Evolutionary conservation across 1,139 yeast species (phyloP), one percentile per base, ranked within the genome.

Genomic region (Magnusiomyces paraingens): DNA sequence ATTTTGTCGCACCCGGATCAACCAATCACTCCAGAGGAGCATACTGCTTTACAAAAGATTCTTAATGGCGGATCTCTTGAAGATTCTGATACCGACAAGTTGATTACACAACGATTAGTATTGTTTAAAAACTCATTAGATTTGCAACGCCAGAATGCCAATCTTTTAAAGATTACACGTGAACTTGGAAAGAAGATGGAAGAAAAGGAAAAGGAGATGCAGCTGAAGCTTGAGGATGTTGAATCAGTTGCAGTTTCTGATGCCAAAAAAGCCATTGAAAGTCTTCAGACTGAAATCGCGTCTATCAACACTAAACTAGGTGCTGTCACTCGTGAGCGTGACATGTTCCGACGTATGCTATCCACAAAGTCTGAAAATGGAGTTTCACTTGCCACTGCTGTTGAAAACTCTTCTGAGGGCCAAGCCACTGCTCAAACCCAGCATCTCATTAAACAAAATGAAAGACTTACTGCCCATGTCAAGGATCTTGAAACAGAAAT

Each of bases 81-180:
- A 5, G 81, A 76, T 56, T 75, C 84, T 1, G 95, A 87, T 64
- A 82, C 95, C 1, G 94, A 86, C 61, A 69, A 66, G 47, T 68
- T 89, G 45, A 87, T 93, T 15, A 76, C 90, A 2, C 84, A 85
- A 53, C 77, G 95, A 56, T 73, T 93, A 49, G 83, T 89, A 0
- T 77, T 81, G 8, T 93, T 91, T 70, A 77, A 76, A 51, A 79
- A 78, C 62, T 77, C 86, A 17, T 72, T 78, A 26, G 95, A 87
- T 53, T 73, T 91, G 53, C 86, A 88, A 64, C 73, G 78, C 56
- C 85, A 82, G 67, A 93, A 93, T 66, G 82, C 83, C 60, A 86
- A 86, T 53, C 74, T 91, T 43, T 70, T 90, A 35, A 72, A 75
- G 42, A 80, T 86, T 1, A 81, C 86, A 0, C 76, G 97, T 57